These are phyloP conservation scores for Beauveria caledonica DNA, from an alignment of 2,329 filamentous ascomycete species.

Conservation along the genomic window DNA sequence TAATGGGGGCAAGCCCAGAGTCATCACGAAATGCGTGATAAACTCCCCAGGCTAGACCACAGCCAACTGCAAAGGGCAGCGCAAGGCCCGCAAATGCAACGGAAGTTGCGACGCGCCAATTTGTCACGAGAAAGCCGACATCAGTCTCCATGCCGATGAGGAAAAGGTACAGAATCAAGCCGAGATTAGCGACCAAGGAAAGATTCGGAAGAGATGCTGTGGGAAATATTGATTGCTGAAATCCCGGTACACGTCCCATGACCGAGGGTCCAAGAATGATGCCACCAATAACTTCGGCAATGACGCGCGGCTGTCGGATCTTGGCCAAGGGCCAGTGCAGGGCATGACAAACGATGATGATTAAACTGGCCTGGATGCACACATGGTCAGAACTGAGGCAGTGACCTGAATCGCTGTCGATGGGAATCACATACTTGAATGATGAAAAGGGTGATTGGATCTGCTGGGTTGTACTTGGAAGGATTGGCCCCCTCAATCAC, in stretches of 20 bases:
- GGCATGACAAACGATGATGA: constrained; percentile 39
- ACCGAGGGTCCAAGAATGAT: constrained; percentile 81
- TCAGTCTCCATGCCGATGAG: constrained; percentile 84
- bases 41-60: constrained; percentile 71
- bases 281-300: constrained; percentile 78
- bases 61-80: constrained; percentile 74
- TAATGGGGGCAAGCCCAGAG: constrained; percentile 30
- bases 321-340: constrained; percentile 70
- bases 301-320: constrained; percentile 72
- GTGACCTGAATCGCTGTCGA: neutral
- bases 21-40: constrained; percentile 61
- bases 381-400: constrained; percentile 1
- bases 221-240: constrained; percentile 70
- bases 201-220: constrained; percentile 64
- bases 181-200: constrained; percentile 71
- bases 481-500: constrained; percentile 66
- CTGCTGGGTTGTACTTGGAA: constrained; percentile 57
- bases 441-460: constrained; percentile 69
- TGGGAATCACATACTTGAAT: constrained; percentile 48
- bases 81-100: constrained; percentile 75
- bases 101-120: constrained; percentile 71
- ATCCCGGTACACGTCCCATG: constrained; percentile 77
- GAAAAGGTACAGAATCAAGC: constrained; percentile 78
- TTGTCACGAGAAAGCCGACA: constrained; percentile 64
- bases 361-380: constrained; percentile 31